Evolutionary conservation across 139 green algal species (phyloP).

Genomic region (Chloropicon primus): DNA sequence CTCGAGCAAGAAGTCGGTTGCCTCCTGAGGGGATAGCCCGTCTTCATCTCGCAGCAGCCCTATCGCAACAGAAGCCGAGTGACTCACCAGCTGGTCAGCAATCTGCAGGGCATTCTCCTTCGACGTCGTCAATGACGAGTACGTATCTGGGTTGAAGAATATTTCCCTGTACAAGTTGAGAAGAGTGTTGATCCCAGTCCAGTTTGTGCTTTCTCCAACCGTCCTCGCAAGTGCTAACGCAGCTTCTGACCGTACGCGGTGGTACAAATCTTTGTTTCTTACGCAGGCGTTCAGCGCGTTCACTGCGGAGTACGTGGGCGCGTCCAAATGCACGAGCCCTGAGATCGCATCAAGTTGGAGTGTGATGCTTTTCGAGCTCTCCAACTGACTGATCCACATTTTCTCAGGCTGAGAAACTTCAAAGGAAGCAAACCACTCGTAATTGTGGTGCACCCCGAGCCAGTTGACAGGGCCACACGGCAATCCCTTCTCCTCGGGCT

Average conservation of each 20-base stretch:
- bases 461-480: not conserved
- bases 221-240: not conserved
- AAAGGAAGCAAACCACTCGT: not conserved
- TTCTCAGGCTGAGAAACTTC: not conserved
- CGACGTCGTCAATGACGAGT: not conserved
- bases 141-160: not conserved
- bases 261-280: not conserved
- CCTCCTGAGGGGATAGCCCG: not conserved
- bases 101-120: not conserved
- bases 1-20: not conserved
- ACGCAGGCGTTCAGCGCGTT: not conserved
- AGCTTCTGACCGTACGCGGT: not conserved
- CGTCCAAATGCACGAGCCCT: not conserved
- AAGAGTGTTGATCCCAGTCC: not conserved
- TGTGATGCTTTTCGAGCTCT: not conserved
- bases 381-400: not conserved
- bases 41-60: not conserved
- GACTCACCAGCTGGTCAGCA: not conserved
- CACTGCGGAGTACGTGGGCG: not conserved
- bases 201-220: not conserved
- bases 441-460: not conserved
- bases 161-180: not conserved
- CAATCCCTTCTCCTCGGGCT: not conserved
- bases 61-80: not conserved
- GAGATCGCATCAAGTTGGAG: not conserved